A percentile compares a stretch with the other conserved stretches of the same genome.
Conservation (phyloP, 148 eudicot species). For the Chenopodium quinoa region DNA sequence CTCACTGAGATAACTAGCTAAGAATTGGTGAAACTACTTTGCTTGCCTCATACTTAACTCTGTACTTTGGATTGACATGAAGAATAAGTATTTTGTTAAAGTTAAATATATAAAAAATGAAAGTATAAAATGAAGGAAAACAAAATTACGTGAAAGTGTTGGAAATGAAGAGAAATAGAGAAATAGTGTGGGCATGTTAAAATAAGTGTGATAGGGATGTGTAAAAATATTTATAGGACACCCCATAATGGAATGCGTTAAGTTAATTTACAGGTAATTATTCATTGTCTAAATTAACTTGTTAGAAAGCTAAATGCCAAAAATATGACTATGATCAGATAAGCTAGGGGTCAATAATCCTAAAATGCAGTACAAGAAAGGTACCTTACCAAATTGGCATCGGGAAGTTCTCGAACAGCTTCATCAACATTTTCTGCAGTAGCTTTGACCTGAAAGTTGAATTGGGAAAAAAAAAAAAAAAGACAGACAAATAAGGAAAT, state of each 20-base stretch:
- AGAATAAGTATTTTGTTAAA: too few relatives aligned
- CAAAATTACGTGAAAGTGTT: not conserved
- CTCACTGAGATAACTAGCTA: not conserved
- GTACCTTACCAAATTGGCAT: slow-evolving; percentile 99
- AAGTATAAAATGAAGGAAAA: not conserved
- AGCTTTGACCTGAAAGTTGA: slow-evolving; percentile 71
- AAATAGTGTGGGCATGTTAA: not conserved
- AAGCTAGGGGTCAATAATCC: slow-evolving; percentile 13
- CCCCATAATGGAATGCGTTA: not conserved
- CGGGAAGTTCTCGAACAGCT: slow-evolving; percentile 99
- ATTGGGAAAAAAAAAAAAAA: not conserved
- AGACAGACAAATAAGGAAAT: not conserved
- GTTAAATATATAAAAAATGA: not conserved
- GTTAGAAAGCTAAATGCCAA: not conserved
- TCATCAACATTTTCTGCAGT: slow-evolving; percentile 95
- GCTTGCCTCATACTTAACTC: not conserved
- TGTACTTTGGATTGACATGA: not conserved
- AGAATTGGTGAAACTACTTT: not conserved
- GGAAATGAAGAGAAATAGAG: not conserved
- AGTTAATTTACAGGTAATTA: not conserved
- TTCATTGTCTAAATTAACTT: not conserved
- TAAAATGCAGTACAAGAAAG: slow-evolving; percentile 41
- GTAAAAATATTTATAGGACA: not conserved
- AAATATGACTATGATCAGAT: not conserved
- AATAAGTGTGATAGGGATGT: not conserved